Percentiles rank a stretch among this genome's conserved stretches.
Evolutionary conservation across 139 green algal species (phyloP).

Genomic region (Chlorella vulgaris): DNA sequence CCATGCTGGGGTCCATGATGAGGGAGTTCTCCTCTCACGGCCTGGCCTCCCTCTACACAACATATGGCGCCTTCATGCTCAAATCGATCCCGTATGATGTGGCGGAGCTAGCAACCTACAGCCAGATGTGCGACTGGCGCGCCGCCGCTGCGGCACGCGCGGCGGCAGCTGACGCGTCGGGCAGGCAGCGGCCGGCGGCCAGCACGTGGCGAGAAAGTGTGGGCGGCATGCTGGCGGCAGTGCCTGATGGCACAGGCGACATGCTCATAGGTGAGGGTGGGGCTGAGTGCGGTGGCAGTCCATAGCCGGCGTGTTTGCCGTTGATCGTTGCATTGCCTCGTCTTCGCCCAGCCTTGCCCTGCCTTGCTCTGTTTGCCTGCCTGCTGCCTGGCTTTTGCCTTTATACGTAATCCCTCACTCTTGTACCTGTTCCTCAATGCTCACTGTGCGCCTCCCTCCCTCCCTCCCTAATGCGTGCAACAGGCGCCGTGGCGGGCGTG

Average conservation of each 20-base stretch:
- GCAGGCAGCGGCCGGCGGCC: neutral
- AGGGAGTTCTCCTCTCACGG: slow-evolving; percentile 35
- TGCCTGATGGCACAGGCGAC: slow-evolving; percentile 46
- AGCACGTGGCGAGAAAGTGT: neutral
- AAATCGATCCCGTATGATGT: slow-evolving; percentile 75
- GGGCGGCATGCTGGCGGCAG: slow-evolving; percentile 1
- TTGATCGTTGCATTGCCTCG: neutral
- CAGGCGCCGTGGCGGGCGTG: slow-evolving; percentile 61
- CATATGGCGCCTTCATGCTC: slow-evolving; percentile 69
- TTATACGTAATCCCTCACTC: too few relatives aligned
- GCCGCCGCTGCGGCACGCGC: neutral
- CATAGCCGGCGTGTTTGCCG: neutral
- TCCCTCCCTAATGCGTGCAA: neutral
- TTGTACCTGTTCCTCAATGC: too few relatives aligned
- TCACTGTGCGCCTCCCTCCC: neutral
- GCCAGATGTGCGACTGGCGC: slow-evolving; percentile 41
- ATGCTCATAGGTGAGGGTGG: slow-evolving; percentile 45
- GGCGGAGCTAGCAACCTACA: slow-evolving; percentile 66
- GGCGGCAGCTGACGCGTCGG: too few relatives aligned
- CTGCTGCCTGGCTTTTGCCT: too few relatives aligned
- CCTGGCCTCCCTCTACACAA: slow-evolving; percentile 57
- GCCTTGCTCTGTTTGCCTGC: too few relatives aligned
- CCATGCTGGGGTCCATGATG: slow-evolving; percentile 64
- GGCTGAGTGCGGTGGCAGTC: too few relatives aligned
- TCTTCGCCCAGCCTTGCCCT: too few relatives aligned